Base-by-base conservation (phyloP, 306 rosid species). In the Quillaja saponaria region DNA sequence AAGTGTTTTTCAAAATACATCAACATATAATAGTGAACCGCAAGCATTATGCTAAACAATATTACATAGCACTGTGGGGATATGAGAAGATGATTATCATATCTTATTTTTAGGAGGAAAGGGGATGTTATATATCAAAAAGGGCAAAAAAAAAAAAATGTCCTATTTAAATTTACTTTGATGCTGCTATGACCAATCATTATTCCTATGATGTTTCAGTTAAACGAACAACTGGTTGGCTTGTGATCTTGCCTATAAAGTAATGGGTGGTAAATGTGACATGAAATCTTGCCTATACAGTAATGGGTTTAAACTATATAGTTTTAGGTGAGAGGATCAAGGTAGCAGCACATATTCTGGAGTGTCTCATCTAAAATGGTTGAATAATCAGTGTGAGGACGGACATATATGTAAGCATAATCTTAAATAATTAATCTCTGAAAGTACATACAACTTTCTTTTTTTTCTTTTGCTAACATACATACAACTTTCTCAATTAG, bases 281-380 rank as follows among this genome's bases (percentile, higher is more conserved):
- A 67, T 45, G 73, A 65, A 66, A 39, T 60, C 72, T 76, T 38
- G 64, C 68, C 54, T 37, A 64, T 31, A 18, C 25, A 63, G 34
- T 65, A 75, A 69, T 71, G 62, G 10, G 66, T 46, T 20, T 63
- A 57, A 31, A 1, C 6, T 21, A 33, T 31, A 25, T 12, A 31
- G 17, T 1, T 25, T 21, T 8, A 34, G 35, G 40, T 44, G 44
- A 45, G 44, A 45, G 73, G 58, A 18, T 49, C 51, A 57, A 51
- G 61, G 15, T 39, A 61, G 55, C 65, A 66, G 16, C 63, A 77
- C 48, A 47, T 55, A 44, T 45, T 45, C n/a, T 19, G 47, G 11
- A 40, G 55, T 33, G 53, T 41, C 17, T 15, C 18, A 2, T 37
- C 46, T 70, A 49, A 25, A 15, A 18, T 19, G 80, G n/a, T 47